phyloP scores from a whole-genome alignment of 2,329 filamentous ascomycete species.

The Fusarium citri region DNA sequence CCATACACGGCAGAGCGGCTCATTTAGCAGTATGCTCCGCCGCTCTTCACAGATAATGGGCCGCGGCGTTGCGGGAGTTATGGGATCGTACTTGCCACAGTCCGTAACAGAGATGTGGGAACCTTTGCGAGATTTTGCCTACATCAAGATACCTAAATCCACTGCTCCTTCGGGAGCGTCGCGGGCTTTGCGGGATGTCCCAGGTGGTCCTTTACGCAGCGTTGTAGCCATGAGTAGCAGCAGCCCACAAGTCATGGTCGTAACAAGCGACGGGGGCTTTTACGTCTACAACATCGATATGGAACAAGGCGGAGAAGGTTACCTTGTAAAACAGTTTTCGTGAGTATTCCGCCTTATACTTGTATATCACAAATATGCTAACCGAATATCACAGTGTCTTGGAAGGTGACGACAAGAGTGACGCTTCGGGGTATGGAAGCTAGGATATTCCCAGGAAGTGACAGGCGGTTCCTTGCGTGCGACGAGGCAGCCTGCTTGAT shows the following conservation, averaged over 20 bases:
- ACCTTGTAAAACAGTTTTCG: constrained; percentile 92
- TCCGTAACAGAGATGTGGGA: constrained; percentile 99
- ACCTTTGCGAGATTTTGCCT: constrained; percentile 92
- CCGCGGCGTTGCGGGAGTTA: constrained; percentile 85
- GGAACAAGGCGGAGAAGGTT: constrained; percentile 93
- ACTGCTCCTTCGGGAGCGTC: constrained; percentile 34
- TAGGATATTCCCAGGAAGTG: constrained; percentile 19
- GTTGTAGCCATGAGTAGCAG: constrained; percentile 98
- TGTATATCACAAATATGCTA: neutral
- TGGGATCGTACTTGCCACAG: constrained; percentile 91
- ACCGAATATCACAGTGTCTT: constrained; percentile 56
- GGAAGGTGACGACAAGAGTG: constrained; percentile 66
- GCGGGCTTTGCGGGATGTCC: constrained; percentile 48
- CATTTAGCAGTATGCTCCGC: constrained; percentile 90
- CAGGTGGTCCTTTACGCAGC: constrained; percentile 73
- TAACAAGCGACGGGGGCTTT: constrained; percentile 94
- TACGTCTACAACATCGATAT: constrained; percentile 96
- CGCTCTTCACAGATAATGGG: constrained; percentile 95
- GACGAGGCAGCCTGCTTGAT: neutral
- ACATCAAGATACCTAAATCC: constrained; percentile 87
- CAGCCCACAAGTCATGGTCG: constrained; percentile 96
- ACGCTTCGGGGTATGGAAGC: constrained; percentile 59
- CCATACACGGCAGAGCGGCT: constrained; percentile 72
- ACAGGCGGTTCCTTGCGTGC: neutral
- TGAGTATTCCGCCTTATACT: constrained; percentile 61